Evolutionary conservation across 352 stramenopile genomes (phyloP).

Genomic region (Phytophthora meadii): DNA sequence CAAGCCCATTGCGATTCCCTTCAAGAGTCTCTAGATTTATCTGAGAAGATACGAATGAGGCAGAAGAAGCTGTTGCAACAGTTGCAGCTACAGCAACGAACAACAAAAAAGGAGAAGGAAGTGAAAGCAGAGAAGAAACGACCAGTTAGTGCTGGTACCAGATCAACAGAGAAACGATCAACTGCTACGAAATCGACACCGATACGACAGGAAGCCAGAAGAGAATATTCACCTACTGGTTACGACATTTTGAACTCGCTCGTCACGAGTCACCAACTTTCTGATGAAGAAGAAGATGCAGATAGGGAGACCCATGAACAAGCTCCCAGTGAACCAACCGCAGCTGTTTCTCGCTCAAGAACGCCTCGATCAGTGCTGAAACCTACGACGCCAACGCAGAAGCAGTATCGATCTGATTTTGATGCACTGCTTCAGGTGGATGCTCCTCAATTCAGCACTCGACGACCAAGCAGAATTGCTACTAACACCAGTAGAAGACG

Average conservation of each 20-base stretch:
- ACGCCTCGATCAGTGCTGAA: constrained; percentile 20
- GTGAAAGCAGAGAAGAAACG: constrained; percentile 23
- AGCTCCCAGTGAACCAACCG: constrained; percentile 31
- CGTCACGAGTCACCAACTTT: constrained; percentile 22
- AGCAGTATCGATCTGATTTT: constrained; percentile 45
- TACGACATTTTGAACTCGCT: constrained; percentile 57
- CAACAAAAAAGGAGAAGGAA: constrained; percentile 12
- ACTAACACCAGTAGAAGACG: constrained; percentile 9
- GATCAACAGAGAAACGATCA: constrained; percentile 7
- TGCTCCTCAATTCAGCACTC: constrained; percentile 35
- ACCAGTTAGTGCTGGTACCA: constrained; percentile 11
- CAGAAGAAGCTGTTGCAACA: constrained; percentile 86
- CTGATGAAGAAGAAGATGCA: constrained; percentile 27
- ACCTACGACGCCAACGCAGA: constrained; percentile 7
- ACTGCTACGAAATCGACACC: constrained; percentile 10
- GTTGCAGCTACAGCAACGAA: constrained; percentile 49
- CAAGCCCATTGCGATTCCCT: constrained; percentile 78
- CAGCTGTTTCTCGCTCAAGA: constrained; percentile 16
- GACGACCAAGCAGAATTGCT: constrained; percentile 23
- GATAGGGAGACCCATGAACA: constrained; percentile 31
- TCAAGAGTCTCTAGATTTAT: constrained; percentile 82
- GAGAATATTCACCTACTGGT: constrained; percentile 12
- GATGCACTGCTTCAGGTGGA: constrained; percentile 46
- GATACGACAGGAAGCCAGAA: not conserved
- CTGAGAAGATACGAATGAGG: constrained; percentile 73